Evolutionary conservation across 1,139 yeast species (phyloP).

Genomic region (Candida labiduridarum): DNA sequence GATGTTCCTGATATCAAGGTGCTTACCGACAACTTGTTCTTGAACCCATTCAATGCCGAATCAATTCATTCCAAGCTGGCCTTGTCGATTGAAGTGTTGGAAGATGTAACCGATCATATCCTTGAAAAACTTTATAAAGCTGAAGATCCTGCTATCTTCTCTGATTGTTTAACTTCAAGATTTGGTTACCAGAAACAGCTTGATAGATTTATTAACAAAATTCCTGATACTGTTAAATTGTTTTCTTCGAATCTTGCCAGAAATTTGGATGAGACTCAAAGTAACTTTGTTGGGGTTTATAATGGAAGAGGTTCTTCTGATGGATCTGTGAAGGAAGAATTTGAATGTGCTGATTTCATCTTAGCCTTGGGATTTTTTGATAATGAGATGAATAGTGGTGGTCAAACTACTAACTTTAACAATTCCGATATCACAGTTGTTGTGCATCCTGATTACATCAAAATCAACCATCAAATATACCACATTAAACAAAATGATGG

Average conservation of each 20-base stretch:
- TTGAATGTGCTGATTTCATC: slow-evolving; percentile 49
- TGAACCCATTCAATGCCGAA: slow-evolving; percentile 25
- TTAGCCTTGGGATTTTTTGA: slow-evolving; percentile 53
- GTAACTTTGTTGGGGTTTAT: slow-evolving; percentile 66
- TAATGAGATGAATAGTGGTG: slow-evolving; percentile 60
- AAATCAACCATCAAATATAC: slow-evolving; percentile 27
- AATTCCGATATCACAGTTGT: slow-evolving; percentile 27
- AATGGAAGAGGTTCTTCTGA: slow-evolving; percentile 44
- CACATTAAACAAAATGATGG: slow-evolving; percentile 25
- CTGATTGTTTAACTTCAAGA: slow-evolving; percentile 66
- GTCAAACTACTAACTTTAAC: slow-evolving; percentile 24
- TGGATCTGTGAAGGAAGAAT: slow-evolving; percentile 24
- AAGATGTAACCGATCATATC: slow-evolving; percentile 47
- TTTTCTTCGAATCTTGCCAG: slow-evolving; percentile 47
- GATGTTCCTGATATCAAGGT: slow-evolving; percentile 62
- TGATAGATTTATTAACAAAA: slow-evolving; percentile 44
- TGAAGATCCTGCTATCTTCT: slow-evolving; percentile 61
- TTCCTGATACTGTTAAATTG: slow-evolving; percentile 30
- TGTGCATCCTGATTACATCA: slow-evolving; percentile 39
- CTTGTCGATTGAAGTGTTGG: slow-evolving; percentile 24
- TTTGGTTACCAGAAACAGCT: slow-evolving; percentile 46
- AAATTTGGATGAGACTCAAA: slow-evolving; percentile 62
- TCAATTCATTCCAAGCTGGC: slow-evolving; percentile 23
- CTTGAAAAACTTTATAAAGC: slow-evolving; percentile 53
- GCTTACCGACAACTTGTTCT: slow-evolving; percentile 31